A percentile compares a stretch with the other conserved stretches of the same genome.
phyloP scores from a whole-genome alignment of 1,284 basidiomycete genomes.

The Apiotrichum mycotoxinovorans region DNA sequence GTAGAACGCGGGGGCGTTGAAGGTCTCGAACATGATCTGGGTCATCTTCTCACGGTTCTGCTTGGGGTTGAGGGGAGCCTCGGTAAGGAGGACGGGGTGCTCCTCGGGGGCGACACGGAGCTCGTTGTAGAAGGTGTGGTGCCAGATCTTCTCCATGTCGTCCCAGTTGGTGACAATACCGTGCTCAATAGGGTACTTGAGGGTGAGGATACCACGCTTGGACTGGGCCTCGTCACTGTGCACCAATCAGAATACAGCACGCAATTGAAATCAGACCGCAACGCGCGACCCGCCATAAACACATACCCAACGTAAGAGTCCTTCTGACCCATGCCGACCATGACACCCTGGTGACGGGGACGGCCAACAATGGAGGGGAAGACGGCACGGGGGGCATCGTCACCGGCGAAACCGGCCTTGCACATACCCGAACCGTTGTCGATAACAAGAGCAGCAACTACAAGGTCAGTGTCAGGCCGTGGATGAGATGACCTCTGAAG shows the following conservation, averaged over 20 bases:
- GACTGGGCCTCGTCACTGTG: slow-evolving; percentile 90
- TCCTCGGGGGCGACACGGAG: slow-evolving; percentile 74
- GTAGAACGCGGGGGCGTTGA: slow-evolving; percentile 91
- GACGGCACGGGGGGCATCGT: slow-evolving; percentile 72
- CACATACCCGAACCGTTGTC: slow-evolving; percentile 88
- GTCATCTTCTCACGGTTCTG: slow-evolving; percentile 96
- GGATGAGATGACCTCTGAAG: no score
- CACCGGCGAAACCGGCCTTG: slow-evolving; percentile 82
- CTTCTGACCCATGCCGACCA: slow-evolving; percentile 85
- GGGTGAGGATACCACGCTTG: slow-evolving; percentile 90
- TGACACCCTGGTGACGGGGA: slow-evolving; percentile 86
- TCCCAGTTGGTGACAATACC: slow-evolving; percentile 94
- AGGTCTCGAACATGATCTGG: slow-evolving; percentile 96
- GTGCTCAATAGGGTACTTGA: slow-evolving; percentile 74
- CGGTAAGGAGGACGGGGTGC: slow-evolving; percentile 89
- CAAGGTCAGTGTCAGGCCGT: slow-evolving; percentile 1
- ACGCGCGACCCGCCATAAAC: not conserved
- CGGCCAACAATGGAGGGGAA: slow-evolving; percentile 86
- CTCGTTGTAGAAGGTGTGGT: slow-evolving; percentile 86
- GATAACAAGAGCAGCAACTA: slow-evolving; percentile 56
- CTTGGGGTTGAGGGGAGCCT: slow-evolving; percentile 93
- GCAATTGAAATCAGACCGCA: not conserved
- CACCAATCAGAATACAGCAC: not conserved
- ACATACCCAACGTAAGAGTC: slow-evolving; percentile 79
- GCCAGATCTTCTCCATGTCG: slow-evolving; percentile 95